phyloP scores from a whole-genome alignment of 169 alveolate species.

The Eimeria tenella region DNA sequence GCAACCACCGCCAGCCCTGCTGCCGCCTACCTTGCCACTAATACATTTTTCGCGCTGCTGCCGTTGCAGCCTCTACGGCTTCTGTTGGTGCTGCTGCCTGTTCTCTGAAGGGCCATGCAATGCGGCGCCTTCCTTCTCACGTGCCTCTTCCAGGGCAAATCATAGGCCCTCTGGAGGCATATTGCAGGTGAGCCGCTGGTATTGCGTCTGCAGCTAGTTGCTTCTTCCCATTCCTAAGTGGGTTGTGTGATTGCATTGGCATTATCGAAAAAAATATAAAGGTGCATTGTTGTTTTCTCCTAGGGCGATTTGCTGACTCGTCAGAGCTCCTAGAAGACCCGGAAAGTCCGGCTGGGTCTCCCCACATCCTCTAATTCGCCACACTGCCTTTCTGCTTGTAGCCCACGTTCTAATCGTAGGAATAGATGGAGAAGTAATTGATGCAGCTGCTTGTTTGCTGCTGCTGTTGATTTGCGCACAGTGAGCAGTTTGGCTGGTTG shows the following conservation, averaged over 20 bases:
- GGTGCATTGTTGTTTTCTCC: background rate
- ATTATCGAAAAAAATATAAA: too few relatives aligned
- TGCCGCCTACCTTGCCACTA: too few relatives aligned
- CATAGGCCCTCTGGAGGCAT: constrained; percentile 40
- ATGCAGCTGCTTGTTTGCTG: background rate
- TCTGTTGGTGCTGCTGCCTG: background rate
- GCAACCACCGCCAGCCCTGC: too few relatives aligned
- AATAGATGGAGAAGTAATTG: too few relatives aligned
- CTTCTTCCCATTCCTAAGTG: background rate
- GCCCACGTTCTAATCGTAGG: too few relatives aligned
- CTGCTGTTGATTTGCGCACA: background rate
- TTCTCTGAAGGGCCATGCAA: background rate
- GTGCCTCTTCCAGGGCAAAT: constrained; percentile 46
- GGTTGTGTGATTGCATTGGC: too few relatives aligned
- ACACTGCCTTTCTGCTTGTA: too few relatives aligned
- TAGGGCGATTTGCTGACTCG: background rate
- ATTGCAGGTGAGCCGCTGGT: constrained; percentile 10
- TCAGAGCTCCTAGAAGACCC: background rate
- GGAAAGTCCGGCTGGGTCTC: too few relatives aligned
- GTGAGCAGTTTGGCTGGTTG: constrained; percentile 53
- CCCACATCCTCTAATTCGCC: too few relatives aligned
- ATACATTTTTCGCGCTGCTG: background rate
- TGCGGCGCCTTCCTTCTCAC: constrained; percentile 47
- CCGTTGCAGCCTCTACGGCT: background rate
- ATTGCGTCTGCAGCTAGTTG: background rate